Evolutionary conservation across 2,329 filamentous ascomycete species (phyloP), one percentile per base, ranked within the genome.

Genomic region (Fusarium humuli): DNA sequence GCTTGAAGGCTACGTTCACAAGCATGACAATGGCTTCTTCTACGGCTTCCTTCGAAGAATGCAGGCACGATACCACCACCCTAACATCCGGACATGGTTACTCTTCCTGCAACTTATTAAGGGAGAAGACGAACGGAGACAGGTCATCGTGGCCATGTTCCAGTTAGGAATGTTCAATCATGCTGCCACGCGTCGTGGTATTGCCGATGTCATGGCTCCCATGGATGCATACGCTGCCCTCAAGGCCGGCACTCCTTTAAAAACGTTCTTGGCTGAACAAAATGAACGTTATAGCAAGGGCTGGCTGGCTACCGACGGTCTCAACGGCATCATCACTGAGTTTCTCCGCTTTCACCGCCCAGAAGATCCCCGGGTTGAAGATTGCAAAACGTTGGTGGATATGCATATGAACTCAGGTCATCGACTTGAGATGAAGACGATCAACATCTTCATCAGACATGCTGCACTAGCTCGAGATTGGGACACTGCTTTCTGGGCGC

Each of bases 51-150:
- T 86, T 18, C 68, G 74, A 18, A 76, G 79, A 61, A 86, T 87
- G 85, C 63, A 77, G 25, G 56, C 67, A 9, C 76, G 77, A 14
- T 81, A 79, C 49, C 78, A 81, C 46, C 65, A 69, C 29, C 83
- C 85, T 6, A 82, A 85, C 49, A 73, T 82, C 5, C 74, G 76
- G 18, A 86, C 85, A 0, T 87, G 85, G 85, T 69, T 83, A 5
- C 77, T 83, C 6, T 84, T 86, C 61, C 76, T 87, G 20, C 76
- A 79, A n/a, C 78, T 87, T 46, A 86, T 91, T 61, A 86, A 88
- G 76, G 86, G 85, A 13, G 88, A 90, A 73, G 84, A 87, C n/a
- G 81, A 84, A 52, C 80, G 81, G 54, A 80, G 81, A 25, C 82
- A 84, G 68, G 77, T 85, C 30, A 73, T 87, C 30, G 79, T 81